Evolutionary conservation across 2,329 filamentous ascomycete genomes (phyloP).

Genomic region (Aspergillus piperis): DNA sequence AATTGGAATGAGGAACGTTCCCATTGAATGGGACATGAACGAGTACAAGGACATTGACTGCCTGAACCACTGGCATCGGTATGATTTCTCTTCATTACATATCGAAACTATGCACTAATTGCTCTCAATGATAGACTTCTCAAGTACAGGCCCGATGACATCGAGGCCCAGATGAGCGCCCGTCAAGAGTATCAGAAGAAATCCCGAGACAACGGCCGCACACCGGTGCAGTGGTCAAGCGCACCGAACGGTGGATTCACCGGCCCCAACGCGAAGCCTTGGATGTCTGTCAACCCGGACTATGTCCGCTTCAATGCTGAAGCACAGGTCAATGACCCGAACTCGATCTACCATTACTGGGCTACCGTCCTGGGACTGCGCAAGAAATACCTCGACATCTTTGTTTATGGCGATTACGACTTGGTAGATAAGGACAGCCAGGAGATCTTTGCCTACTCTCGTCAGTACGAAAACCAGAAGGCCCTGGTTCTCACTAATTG

Average conservation of each 20-base stretch:
- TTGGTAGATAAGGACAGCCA: conserved; percentile 55
- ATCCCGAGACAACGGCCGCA: conserved; percentile 67
- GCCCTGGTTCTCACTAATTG: conserved; percentile 41
- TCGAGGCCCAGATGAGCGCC: conserved; percentile 31
- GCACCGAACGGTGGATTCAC: conserved; percentile 66
- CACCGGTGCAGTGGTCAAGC: conserved; percentile 71
- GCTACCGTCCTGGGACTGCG: conserved; percentile 59
- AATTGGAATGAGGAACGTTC: conserved; percentile 67
- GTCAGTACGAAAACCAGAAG: conserved; percentile 37
- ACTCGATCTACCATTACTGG: conserved; percentile 64
- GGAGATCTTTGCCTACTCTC: conserved; percentile 60
- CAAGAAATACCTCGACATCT: conserved; percentile 62
- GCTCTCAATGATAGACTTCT: conserved; percentile 30
- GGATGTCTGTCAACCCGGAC: conserved; percentile 71
- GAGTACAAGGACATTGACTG: conserved; percentile 70
- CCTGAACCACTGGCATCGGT: conserved; percentile 57
- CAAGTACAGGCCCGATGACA: conserved; percentile 29
- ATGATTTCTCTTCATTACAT: background rate
- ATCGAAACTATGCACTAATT: background rate
- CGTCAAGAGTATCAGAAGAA: conserved; percentile 42
- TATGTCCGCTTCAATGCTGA: conserved; percentile 65
- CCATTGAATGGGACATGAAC: conserved; percentile 60
- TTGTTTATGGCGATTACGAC: conserved; percentile 68
- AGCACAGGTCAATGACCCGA: conserved; percentile 38
- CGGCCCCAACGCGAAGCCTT: conserved; percentile 55